Evolutionary conservation across 768 basidiomycete genomes (phyloP).

Genomic region (Lenzites betulinus): DNA sequence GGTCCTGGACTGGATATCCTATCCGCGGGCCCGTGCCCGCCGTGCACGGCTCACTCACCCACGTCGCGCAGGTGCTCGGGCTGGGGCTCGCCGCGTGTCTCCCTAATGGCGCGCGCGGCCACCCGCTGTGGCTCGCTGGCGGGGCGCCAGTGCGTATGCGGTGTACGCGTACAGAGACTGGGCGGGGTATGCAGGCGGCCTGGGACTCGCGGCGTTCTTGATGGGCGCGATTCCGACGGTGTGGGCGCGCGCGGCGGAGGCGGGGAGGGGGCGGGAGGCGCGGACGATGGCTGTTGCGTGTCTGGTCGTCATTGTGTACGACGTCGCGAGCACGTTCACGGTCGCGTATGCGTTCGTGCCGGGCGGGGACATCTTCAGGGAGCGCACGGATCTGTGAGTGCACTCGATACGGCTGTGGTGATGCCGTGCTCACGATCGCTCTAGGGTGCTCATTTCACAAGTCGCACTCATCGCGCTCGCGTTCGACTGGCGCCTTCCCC

Average conservation of each 20-base stretch:
- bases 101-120: conserved; percentile 37
- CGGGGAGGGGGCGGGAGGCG: conserved; percentile 38
- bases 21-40: conserved; percentile 74
- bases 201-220: conserved; percentile 61
- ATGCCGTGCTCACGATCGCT: not conserved
- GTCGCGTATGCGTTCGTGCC: conserved; percentile 93
- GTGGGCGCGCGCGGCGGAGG: conserved; percentile 42
- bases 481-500: conserved; percentile 41
- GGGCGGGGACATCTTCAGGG: conserved; percentile 71
- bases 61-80: conserved; percentile 63
- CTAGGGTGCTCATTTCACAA: conserved; percentile 57
- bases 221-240: conserved; percentile 63
- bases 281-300: conserved; percentile 58
- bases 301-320: conserved; percentile 60
- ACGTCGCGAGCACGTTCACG: conserved; percentile 75
- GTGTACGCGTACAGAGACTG: conserved; percentile 67
- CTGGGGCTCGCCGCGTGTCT: conserved; percentile 37
- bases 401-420: not conserved
- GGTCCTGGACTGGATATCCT: conserved; percentile 90
- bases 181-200: conserved; percentile 69
- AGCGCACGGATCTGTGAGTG: conserved; percentile 75
- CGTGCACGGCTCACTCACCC: conserved; percentile 67
- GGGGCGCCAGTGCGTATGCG: conserved; percentile 49
- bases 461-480: conserved; percentile 50
- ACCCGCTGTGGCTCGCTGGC: conserved; percentile 55